These are phyloP conservation scores for Saturnispora quitensis DNA, from an alignment of 805 yeast genomes.

Conservation along the genomic window DNA sequence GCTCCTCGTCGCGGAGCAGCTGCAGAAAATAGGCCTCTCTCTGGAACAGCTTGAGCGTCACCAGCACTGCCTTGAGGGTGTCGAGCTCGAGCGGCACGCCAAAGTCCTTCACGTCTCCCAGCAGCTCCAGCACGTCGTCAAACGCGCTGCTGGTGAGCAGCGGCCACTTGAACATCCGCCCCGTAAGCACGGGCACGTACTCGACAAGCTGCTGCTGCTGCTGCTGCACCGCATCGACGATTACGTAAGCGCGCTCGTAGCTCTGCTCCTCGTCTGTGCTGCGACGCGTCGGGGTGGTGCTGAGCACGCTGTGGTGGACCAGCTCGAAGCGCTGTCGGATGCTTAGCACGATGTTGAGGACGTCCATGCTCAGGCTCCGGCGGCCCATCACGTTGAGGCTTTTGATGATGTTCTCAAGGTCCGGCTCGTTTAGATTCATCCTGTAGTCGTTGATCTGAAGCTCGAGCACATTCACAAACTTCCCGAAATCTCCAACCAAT, in stretches of 20 bases:
- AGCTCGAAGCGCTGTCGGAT: conserved; percentile 1
- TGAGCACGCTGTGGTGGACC: background rate
- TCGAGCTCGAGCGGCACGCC: background rate
- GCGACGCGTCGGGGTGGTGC: background rate
- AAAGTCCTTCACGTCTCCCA: background rate
- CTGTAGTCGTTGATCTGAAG: conserved; percentile 13
- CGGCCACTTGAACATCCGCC: conserved; percentile 5
- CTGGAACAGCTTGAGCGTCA: background rate
- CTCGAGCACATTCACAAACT: conserved; percentile 17
- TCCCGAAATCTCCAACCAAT: conserved; percentile 9
- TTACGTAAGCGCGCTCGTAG: background rate
- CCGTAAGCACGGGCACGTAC: background rate
- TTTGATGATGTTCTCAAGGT: conserved; percentile 2
- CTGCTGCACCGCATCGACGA: background rate
- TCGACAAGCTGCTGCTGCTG: background rate
- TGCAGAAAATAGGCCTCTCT: background rate
- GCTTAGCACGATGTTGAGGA: background rate
- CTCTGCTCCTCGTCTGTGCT: background rate
- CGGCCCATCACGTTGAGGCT: background rate
- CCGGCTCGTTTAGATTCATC: conserved; percentile 13
- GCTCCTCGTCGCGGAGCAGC: background rate
- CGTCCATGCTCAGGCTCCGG: background rate
- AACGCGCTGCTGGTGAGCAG: background rate
- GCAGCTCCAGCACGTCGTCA: background rate
- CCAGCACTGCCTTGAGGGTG: background rate